Conservation (phyloP, 805 yeast genomes). For the Jamesozyma hellenica region DNA sequence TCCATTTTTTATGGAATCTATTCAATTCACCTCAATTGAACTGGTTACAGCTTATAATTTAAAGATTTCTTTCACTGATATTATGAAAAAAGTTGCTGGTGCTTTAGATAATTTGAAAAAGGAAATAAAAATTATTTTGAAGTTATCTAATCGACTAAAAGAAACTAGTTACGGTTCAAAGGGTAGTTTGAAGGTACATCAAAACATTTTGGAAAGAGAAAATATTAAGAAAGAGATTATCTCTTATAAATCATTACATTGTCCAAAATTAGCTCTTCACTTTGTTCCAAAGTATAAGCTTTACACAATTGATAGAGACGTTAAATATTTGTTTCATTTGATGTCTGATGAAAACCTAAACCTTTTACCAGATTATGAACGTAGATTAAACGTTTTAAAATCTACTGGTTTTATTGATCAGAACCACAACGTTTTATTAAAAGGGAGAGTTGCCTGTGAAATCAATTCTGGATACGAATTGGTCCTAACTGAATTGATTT, state of each 20-base stretch:
- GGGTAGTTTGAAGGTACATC: conserved; percentile 26
- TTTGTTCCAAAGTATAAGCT: conserved; percentile 39
- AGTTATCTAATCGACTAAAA: conserved; percentile 15
- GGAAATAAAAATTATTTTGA: conserved; percentile 19
- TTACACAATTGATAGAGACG: conserved; percentile 38
- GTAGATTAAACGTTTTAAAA: conserved; percentile 67
- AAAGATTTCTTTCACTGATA: conserved; percentile 18
- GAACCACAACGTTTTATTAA: conserved; percentile 56
- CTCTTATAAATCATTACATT: conserved; percentile 20
- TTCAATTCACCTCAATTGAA: conserved; percentile 24
- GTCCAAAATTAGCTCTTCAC: conserved; percentile 38
- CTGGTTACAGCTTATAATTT: conserved; percentile 21
- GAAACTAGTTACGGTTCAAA: conserved; percentile 21
- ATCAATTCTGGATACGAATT: conserved; percentile 86
- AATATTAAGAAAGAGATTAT: conserved; percentile 18
- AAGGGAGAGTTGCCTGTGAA: conserved; percentile 92
- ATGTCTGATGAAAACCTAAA: conserved; percentile 84
- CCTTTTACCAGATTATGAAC: conserved; percentile 86
- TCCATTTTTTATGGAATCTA: conserved; percentile 20
- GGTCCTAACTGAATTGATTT: conserved; percentile 74
- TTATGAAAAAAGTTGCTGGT: conserved; percentile 22
- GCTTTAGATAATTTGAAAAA: conserved; percentile 15
- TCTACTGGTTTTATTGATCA: conserved; percentile 74
- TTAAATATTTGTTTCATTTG: conserved; percentile 46
- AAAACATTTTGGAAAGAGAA: conserved; percentile 20